Evolutionary conservation across 148 eudicot genomes (phyloP), one percentile per base, ranked within the genome.

Genomic region (Rheum nobile): DNA sequence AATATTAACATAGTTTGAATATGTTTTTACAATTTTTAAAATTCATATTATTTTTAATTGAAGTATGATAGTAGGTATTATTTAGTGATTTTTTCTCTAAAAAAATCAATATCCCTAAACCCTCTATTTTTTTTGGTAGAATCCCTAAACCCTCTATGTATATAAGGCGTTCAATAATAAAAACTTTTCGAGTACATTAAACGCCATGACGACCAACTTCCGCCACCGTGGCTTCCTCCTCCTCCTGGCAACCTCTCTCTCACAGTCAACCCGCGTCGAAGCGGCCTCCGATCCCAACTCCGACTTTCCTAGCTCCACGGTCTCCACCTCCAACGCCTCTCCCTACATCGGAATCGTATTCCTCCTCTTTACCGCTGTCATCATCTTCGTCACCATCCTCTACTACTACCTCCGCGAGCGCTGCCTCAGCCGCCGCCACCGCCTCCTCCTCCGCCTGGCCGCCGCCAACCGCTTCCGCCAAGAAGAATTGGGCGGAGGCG

Each of bases 361-460:
- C 74, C 55, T 71, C 21, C n/a, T 71, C 55, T 71, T 71, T 16
- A 71, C 54, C 50, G 55, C 52, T 11, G 35, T 71, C 10, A 43
- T 47, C 54, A 71, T 71, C 52, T 28, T 43, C 55, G 26, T 32
- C 35, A 28, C 52, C 21, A 22, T 71, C 52, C 5, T 71, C 74
- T 71, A 41, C 74, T 71, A 41, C 74, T 71, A 42, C 52, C 74
- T 71, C 74, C 55, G 55, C 3, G 74, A 71, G 14, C 74, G 52
- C 21, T 32, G 70, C 70, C 70, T 26, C 21, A 32, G 21, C 10
- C 21, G 70, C 70, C 41, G 70, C 0, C 7, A 21, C 21, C 38
- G 5, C 39, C 70, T 32, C 57, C 52, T 22, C 37, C 74, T 71
- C 74, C 52, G 22, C 17, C 54, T n/a, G 9, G 28, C 50, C 38